phyloP scores from a whole-genome alignment of 116 monocot species.

The Iris pallida region DNA sequence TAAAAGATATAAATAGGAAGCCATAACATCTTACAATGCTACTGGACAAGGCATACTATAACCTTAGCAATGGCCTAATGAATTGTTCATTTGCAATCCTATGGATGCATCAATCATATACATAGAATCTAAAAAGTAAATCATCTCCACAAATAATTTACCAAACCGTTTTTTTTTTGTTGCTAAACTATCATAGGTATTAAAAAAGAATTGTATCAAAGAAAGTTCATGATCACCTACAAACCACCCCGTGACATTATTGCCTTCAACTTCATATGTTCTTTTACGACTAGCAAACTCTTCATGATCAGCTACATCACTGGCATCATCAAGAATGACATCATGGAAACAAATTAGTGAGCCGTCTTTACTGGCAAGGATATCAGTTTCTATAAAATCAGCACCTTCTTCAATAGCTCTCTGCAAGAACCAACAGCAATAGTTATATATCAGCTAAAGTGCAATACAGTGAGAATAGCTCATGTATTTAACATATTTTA shows the following conservation, averaged over 20 bases:
- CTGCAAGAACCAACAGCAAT: conserved; percentile 26
- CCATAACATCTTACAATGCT: too few relatives aligned
- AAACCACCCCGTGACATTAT: conserved; percentile 63
- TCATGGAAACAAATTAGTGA: conserved; percentile 77
- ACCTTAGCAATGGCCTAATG: too few relatives aligned
- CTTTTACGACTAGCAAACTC: conserved; percentile 58
- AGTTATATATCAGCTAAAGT: too few relatives aligned
- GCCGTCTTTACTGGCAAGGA: conserved; percentile 81
- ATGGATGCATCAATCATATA: too few relatives aligned
- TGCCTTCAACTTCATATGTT: conserved; percentile 72
- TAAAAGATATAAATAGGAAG: too few relatives aligned
- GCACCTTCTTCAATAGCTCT: conserved; percentile 91
- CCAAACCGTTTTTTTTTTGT: too few relatives aligned
- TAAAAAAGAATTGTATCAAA: not conserved
- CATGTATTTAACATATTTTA: too few relatives aligned
- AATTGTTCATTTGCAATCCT: too few relatives aligned
- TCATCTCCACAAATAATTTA: too few relatives aligned
- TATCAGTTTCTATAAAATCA: conserved; percentile 85
- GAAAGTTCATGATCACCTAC: conserved; percentile 29
- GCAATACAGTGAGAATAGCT: too few relatives aligned
- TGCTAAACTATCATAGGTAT: not conserved
- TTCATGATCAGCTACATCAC: conserved; percentile 54
- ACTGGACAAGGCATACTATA: too few relatives aligned
- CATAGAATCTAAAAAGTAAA: not conserved
- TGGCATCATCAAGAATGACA: conserved; percentile 70